Percentiles rank a stretch among this genome's conserved stretches.
Conservation (phyloP, 495 filamentous ascomycete species). For the Hyaloscypha bicolor region DNA sequence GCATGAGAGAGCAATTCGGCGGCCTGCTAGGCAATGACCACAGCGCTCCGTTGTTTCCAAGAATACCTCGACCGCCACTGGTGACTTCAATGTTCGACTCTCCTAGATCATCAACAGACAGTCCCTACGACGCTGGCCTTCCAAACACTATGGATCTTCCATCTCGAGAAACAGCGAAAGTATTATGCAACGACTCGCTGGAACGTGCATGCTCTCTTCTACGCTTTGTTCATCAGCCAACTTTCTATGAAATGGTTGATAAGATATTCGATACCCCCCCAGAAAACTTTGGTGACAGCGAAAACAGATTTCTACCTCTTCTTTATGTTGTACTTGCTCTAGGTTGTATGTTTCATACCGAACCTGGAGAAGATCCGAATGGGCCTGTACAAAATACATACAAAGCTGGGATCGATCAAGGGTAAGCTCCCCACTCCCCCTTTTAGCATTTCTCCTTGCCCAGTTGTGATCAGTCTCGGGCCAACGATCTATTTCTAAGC, state of each 20-base stretch:
- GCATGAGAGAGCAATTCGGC: constrained; percentile 87
- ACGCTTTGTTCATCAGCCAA: constrained; percentile 85
- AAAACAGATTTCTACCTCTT: constrained; percentile 80
- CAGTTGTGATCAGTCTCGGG: neutral
- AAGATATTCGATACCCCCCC: constrained; percentile 73
- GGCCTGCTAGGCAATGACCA: constrained; percentile 59
- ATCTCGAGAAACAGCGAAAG: constrained; percentile 62
- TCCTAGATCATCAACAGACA: constrained; percentile 66
- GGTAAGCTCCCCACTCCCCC: constrained; percentile 51
- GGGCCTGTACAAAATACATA: constrained; percentile 51
- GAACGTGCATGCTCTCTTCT: constrained; percentile 83
- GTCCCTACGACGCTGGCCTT: constrained; percentile 53
- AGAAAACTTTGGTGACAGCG: constrained; percentile 70
- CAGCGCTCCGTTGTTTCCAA: constrained; percentile 47
- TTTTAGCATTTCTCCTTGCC: neutral
- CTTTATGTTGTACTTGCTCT: constrained; percentile 83
- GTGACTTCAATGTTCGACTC: constrained; percentile 63
- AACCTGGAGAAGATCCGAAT: constrained; percentile 46
- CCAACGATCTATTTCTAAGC: neutral
- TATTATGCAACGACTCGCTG: constrained; percentile 75
- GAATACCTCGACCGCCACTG: constrained; percentile 30
- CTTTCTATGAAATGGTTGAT: constrained; percentile 78
- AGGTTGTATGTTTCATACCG: constrained; percentile 71
- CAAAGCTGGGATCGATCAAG: constrained; percentile 76
- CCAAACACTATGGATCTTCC: constrained; percentile 72